A percentile compares a stretch with the other conserved stretches of the same genome.
phyloP scores from a whole-genome alignment of 768 basidiomycete species.

The Leccinellum rugosiceps region DNA sequence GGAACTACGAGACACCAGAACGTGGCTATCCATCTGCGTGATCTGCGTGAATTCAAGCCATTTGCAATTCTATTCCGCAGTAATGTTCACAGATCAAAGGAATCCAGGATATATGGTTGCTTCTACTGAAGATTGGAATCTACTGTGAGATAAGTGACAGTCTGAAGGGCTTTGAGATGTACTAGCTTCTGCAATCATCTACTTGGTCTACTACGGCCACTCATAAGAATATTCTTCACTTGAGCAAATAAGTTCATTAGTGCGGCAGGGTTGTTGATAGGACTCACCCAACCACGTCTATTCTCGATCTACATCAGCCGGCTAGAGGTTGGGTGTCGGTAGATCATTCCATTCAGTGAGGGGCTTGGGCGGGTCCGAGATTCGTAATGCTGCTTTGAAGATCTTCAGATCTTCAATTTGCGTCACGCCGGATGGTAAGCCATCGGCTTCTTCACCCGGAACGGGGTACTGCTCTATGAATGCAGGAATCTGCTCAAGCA shows the following conservation, averaged over 20 bases:
- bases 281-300: neutral
- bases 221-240: neutral
- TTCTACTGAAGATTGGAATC: neutral
- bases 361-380: slow-evolving; percentile 59
- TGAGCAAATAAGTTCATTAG: neutral
- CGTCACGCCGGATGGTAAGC: slow-evolving; percentile 45
- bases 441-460: slow-evolving; percentile 48
- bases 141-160: neutral
- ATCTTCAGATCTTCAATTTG: slow-evolving; percentile 61
- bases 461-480: slow-evolving; percentile 58
- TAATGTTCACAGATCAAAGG: neutral
- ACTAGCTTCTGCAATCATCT: neutral
- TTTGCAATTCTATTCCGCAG: neutral
- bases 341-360: slow-evolving; percentile 75
- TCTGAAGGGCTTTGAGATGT: neutral
- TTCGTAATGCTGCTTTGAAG: slow-evolving; percentile 60
- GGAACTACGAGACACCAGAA: too few species aligned
- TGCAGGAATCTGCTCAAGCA: slow-evolving; percentile 55
- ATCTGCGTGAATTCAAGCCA: neutral
- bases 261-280: neutral
- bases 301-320: neutral
- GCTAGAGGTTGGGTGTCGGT: slow-evolving; percentile 54
- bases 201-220: neutral
- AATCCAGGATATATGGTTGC: neutral
- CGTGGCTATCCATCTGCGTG: too few species aligned